Percentiles rank a stretch among this genome's conserved stretches.
Evolutionary conservation across 805 yeast species (phyloP).

Genomic region (Cyberlindnera sargentensis): DNA sequence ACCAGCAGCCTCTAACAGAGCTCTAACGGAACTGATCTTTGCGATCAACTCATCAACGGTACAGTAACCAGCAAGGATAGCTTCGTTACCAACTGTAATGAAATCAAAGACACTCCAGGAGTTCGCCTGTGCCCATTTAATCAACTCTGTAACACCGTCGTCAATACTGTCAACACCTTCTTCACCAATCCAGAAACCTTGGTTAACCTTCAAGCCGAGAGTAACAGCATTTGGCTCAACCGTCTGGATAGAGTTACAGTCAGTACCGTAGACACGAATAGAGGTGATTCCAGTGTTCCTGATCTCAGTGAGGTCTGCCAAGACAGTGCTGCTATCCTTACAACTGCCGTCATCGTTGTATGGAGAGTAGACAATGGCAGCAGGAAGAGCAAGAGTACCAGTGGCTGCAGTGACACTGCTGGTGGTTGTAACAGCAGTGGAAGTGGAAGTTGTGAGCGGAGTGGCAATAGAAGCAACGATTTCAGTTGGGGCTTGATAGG

Average conservation of each 20-base stretch:
- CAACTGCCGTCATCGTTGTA: slow-evolving; percentile 64
- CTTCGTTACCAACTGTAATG: slow-evolving; percentile 87
- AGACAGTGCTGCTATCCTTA: slow-evolving; percentile 49
- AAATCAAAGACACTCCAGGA: slow-evolving; percentile 73
- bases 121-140: slow-evolving; percentile 38
- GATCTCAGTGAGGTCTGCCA: slow-evolving; percentile 53
- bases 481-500: slow-evolving; percentile 18
- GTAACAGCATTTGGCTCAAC: slow-evolving; percentile 52
- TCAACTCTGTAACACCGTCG: slow-evolving; percentile 43
- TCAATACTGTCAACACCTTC: slow-evolving; percentile 69
- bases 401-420: slow-evolving; percentile 26
- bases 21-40: slow-evolving; percentile 61
- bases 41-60: slow-evolving; percentile 53
- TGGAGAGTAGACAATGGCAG: slow-evolving; percentile 70
- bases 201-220: slow-evolving; percentile 68
- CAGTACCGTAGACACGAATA: slow-evolving; percentile 81
- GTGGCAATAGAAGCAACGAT: slow-evolving; percentile 16
- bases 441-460: slow-evolving; percentile 11
- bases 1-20: slow-evolving; percentile 57
- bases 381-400: slow-evolving; percentile 37
- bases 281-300: slow-evolving; percentile 52
- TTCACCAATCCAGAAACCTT: slow-evolving; percentile 75
- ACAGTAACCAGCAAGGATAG: slow-evolving; percentile 56
- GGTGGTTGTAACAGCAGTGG: slow-evolving; percentile 16
- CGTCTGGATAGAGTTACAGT: slow-evolving; percentile 63